phyloP scores from a whole-genome alignment of 345 rosid species.

The Rhodamnia rubescens region DNA sequence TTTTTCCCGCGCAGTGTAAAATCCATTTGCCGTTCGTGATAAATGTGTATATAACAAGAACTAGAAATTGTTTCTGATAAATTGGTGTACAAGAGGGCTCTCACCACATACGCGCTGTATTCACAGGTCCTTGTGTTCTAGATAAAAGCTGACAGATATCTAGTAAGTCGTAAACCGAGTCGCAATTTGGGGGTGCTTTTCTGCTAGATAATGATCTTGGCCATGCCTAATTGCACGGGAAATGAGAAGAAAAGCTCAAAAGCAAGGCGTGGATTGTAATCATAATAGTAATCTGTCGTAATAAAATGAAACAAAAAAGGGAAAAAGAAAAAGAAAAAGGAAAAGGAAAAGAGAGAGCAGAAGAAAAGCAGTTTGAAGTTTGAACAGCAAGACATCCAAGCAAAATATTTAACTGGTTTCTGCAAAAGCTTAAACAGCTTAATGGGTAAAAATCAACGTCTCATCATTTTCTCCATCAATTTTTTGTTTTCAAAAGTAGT shows the following conservation, averaged over 20 bases:
- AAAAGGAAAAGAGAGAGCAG: too few species aligned
- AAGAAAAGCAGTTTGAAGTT: not conserved
- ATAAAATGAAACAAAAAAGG: not conserved
- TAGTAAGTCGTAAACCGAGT: constrained; percentile 1
- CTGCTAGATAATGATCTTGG: constrained; percentile 18
- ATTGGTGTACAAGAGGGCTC: not conserved
- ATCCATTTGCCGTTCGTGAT: not conserved
- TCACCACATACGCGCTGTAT: not conserved
- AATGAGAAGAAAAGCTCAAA: constrained; percentile 9
- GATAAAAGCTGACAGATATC: not conserved
- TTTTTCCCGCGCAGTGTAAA: not conserved
- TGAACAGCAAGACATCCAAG: not conserved
- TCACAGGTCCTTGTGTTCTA: not conserved
- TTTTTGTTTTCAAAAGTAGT: not conserved
- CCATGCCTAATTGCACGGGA: constrained; percentile 24
- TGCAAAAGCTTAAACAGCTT: not conserved
- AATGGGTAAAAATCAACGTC: not conserved
- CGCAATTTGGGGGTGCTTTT: constrained; percentile 5
- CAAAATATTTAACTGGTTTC: not conserved
- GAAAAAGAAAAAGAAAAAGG: too few species aligned
- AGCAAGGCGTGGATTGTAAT: not conserved
- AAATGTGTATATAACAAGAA: not conserved
- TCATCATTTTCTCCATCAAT: not conserved
- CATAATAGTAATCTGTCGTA: not conserved
- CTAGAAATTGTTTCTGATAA: not conserved